Evolutionary conservation across 495 filamentous ascomycete genomes (phyloP).

Genomic region (Tuber microsphaerosporum): DNA sequence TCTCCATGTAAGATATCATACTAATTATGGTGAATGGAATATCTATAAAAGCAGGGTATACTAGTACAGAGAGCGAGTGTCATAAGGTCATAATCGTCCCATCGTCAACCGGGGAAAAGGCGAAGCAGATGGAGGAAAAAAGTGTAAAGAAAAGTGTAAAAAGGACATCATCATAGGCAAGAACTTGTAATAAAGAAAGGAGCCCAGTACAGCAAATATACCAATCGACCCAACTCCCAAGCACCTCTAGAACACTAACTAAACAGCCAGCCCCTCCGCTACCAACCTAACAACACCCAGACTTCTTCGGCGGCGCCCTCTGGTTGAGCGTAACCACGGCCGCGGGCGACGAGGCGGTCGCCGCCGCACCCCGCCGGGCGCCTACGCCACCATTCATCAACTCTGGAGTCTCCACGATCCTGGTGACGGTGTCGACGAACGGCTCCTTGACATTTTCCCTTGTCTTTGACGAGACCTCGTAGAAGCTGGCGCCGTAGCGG

Average conservation of each 20-base stretch:
- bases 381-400: conserved; percentile 42
- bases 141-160: background rate
- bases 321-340: conserved; percentile 17
- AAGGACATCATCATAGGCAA: background rate
- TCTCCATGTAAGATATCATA: conserved; percentile 3
- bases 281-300: conserved; percentile 41
- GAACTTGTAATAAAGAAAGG: conserved; percentile 1
- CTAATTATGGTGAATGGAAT: background rate
- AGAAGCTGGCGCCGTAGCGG: conserved; percentile 49
- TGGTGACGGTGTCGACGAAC: conserved; percentile 53
- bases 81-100: background rate
- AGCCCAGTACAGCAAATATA: conserved; percentile 10
- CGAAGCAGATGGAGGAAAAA: background rate
- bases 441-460: conserved; percentile 50
- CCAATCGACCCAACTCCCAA: conserved; percentile 17
- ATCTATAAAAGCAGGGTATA: conserved; percentile 1
- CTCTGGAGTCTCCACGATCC: conserved; percentile 48
- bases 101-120: background rate
- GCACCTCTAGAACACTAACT: conserved; percentile 19
- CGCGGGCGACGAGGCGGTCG: background rate
- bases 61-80: conserved; percentile 4
- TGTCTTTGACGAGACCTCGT: conserved; percentile 54
- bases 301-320: conserved; percentile 12
- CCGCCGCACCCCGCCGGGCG: conserved; percentile 20
- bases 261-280: conserved; percentile 14